A percentile compares a stretch with the other conserved stretches of the same genome.
Conservation (phyloP, 2,329 filamentous ascomycete species). For the Colletotrichum sp. region DNA sequence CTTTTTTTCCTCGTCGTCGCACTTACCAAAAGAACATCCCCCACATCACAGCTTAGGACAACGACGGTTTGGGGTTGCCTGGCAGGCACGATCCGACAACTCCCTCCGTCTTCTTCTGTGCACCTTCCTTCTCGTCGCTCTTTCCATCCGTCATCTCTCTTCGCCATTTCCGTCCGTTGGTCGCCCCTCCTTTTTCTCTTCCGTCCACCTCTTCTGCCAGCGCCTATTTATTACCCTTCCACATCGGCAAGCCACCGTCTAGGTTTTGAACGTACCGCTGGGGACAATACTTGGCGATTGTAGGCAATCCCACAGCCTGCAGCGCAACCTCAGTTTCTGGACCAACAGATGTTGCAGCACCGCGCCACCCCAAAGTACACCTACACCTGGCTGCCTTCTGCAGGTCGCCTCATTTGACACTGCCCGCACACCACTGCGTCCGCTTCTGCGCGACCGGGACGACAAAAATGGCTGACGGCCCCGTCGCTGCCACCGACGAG, state of each 20-base stretch:
- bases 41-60: not conserved
- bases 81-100: not conserved
- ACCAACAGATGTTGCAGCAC: slow-evolving; percentile 15
- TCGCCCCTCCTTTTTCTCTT: not conserved
- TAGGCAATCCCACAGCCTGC: slow-evolving; percentile 3
- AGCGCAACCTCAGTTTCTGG: not conserved
- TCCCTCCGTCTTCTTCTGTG: not conserved
- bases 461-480: slow-evolving; percentile 1
- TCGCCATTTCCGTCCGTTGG: not conserved
- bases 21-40: not conserved
- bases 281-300: not conserved
- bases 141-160: not conserved
- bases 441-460: not conserved
- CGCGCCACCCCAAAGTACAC: not conserved
- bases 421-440: not conserved
- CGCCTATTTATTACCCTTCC: not conserved
- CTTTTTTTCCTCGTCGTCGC: not conserved
- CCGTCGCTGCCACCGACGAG: not conserved
- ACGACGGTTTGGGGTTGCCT: not conserved
- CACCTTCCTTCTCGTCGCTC: not conserved
- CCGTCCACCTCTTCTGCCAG: not conserved
- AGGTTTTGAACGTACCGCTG: not conserved
- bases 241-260: not conserved
- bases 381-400: not conserved
- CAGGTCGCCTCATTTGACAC: slow-evolving; percentile 17